Evolutionary conservation across 208 protist species (phyloP).

Genomic region (Acanthamoeba royreba): DNA sequence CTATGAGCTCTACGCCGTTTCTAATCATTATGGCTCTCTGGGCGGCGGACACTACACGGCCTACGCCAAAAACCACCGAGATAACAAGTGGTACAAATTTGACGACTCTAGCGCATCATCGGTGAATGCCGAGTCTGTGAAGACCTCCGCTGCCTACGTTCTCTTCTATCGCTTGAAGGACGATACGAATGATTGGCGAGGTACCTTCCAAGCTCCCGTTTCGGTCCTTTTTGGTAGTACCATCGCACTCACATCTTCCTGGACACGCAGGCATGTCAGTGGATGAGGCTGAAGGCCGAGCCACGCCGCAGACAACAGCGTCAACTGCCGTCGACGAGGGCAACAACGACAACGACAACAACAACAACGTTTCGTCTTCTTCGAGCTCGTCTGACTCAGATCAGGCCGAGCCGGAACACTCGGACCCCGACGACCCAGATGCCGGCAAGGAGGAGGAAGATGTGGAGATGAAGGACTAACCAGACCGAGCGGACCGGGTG

Average conservation of each 20-base stretch:
- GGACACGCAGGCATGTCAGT: no score
- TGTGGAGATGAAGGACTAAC: neutral
- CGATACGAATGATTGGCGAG: neutral
- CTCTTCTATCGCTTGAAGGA: constrained; percentile 63
- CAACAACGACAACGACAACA: no score
- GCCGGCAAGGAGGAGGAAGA: neutral
- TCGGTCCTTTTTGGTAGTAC: neutral
- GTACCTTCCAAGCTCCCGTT: neutral
- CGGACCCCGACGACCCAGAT: neutral
- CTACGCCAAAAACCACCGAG: constrained; percentile 58
- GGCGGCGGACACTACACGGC: constrained; percentile 79
- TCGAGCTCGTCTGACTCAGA: neutral
- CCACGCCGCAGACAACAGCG: no score
- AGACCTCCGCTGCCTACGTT: constrained; percentile 65
- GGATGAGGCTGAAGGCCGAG: no score
- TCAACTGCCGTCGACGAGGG: no score
- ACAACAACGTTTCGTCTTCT: neutral
- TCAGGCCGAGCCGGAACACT: neutral
- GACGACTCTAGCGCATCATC: constrained; percentile 57
- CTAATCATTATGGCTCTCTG: constrained; percentile 74
- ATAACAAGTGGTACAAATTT: constrained; percentile 69
- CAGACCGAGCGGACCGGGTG: neutral
- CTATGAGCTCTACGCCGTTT: constrained; percentile 76
- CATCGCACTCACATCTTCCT: no score
- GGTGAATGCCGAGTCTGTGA: constrained; percentile 7